A percentile compares a stretch with the other conserved stretches of the same genome.
These are phyloP conservation scores for Cladosporium sp. DNA, from an alignment of 2,329 filamentous ascomycete genomes.

Conservation along the genomic window DNA sequence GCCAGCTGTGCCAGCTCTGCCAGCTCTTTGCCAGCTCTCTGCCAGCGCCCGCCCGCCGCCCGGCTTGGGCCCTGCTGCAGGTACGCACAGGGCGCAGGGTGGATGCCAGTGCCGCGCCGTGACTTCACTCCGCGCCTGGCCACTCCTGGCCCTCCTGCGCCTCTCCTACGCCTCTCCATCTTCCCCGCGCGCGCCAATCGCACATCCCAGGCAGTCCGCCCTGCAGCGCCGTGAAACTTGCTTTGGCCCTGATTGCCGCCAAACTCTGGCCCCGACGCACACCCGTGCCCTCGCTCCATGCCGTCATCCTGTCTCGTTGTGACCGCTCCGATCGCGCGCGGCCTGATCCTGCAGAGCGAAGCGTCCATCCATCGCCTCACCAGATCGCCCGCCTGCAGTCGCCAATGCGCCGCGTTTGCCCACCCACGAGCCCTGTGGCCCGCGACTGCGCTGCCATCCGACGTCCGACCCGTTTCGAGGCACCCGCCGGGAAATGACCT, in stretches of 20 bases:
- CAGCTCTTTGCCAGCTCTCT: no score
- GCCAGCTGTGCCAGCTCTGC: no score
- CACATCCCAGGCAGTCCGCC: not conserved
- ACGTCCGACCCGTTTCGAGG: no score
- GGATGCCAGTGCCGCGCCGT: not conserved
- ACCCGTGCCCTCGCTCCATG: not conserved
- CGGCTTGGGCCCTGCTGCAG: not conserved
- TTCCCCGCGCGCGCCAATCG: conserved; percentile 9
- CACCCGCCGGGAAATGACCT: no score
- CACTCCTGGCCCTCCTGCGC: not conserved
- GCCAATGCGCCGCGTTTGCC: no score
- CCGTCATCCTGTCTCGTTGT: not conserved
- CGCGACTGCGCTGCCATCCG: no score
- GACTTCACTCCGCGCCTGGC: not conserved
- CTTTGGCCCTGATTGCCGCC: conserved; percentile 1
- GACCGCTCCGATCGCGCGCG: no score
- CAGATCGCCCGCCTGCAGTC: no score
- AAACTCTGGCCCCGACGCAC: not conserved
- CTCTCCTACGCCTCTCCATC: not conserved
- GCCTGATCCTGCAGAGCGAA: no score
- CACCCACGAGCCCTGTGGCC: no score
- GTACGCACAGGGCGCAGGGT: conserved; percentile 1
- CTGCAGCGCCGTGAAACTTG: conserved; percentile 6
- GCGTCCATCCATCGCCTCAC: no score
- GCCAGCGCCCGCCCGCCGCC: no score